Base-by-base conservation (phyloP, 192 early-diverging fungal genomes). In the Coemansia biformis region DNA sequence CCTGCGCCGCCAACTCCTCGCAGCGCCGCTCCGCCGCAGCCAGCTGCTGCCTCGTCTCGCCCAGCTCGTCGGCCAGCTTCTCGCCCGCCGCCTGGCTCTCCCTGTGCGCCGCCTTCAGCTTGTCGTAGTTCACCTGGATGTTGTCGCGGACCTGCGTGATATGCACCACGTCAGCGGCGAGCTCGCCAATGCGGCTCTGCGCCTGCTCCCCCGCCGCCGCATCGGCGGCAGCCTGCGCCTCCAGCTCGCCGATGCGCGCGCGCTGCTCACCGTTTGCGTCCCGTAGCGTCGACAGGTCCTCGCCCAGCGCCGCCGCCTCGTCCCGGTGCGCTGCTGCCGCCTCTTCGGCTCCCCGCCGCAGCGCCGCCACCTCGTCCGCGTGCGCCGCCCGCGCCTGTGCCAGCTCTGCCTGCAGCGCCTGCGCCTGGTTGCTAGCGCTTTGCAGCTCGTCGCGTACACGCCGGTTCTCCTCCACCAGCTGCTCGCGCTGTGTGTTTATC, bases 401-500 rank as follows among this genome's bases (percentile, higher is more conserved):
- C n/a, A n/a, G n/a, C n/a, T n/a, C n/a, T n/a, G n/a, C n/a, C n/a
- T n/a, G n/a, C n/a, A 7, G 4, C 26, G 26, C 26, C 26, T 28
- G 26, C 26, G 26, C 26, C 26, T 28, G 26, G 5, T 42, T 37
- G 28, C 45, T 57, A 12, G 42, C 44, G 9, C 17, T 51, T 11
- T 33, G 37, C 31, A 70, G 43, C 45, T 70, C 59, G 2, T 35
- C 59, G n/a, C 47, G 46, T n/a, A 51, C 46, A 16, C 35, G 11
- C 38, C 40, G 37, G 46, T 63, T 63, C 42, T 71, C 67, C 26
- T 38, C 40, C 40, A 59, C 23, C 17, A 71, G 51, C 46, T 55
- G 55, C 43, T 59, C 59, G 46, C 67, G 67, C 48, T 71, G 59
- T 28, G 49, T 51, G 31, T 71, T 56, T 30, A 71, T 71, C 29